A percentile compares a stretch with the other conserved stretches of the same genome.
Conservation (phyloP, 2,329 filamentous ascomycete genomes). For the Scedosporium minutisporum region DNA sequence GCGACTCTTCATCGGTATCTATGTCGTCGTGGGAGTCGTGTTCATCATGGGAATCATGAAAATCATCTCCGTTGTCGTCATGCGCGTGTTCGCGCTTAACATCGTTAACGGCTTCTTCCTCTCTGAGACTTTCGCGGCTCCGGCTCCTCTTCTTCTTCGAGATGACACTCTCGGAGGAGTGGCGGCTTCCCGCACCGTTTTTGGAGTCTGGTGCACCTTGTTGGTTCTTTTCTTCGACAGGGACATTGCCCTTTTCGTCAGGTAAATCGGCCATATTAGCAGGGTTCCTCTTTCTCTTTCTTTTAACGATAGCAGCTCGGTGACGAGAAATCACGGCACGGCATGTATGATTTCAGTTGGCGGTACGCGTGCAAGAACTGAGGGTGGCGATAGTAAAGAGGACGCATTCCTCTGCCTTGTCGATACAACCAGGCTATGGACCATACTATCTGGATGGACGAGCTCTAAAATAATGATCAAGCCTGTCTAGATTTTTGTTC, state of each 20-base stretch:
- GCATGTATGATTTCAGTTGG: background rate
- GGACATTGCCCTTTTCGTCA: background rate
- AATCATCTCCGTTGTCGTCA: background rate
- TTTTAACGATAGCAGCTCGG: background rate
- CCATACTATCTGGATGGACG: background rate
- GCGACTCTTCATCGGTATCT: background rate
- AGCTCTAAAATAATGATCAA: background rate
- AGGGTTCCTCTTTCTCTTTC: background rate
- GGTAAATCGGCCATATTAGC: background rate
- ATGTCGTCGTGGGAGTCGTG: background rate
- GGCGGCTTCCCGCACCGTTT: background rate
- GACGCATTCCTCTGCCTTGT: background rate
- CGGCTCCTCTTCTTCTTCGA: background rate
- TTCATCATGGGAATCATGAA: background rate
- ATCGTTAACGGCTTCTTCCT: background rate
- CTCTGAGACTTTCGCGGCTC: background rate
- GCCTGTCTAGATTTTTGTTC: too few relatives aligned
- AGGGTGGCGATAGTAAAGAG: background rate
- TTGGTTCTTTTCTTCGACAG: background rate
- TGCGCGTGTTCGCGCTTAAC: conserved; percentile 1
- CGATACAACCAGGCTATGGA: background rate
- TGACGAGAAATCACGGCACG: background rate
- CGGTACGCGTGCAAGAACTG: background rate
- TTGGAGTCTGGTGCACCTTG: background rate
- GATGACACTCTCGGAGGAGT: background rate